phyloP scores from a whole-genome alignment of 306 rosid genomes.

The Crotalaria pallida region DNA sequence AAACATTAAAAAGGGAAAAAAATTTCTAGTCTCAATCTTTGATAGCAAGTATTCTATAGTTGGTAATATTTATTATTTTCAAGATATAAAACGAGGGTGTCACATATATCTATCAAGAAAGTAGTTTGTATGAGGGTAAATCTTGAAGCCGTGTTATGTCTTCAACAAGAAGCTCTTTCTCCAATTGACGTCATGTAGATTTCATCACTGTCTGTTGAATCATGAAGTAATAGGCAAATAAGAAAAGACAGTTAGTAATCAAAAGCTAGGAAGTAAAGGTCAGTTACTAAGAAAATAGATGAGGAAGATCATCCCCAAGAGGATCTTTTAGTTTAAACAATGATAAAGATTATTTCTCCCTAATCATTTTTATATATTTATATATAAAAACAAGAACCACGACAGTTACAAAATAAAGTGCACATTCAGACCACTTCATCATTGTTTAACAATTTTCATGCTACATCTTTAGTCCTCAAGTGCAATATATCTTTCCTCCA shows the following conservation, averaged over 20 bases:
- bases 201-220: slow-evolving; percentile 64
- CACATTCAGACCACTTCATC: background rate
- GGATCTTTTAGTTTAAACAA: background rate
- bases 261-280: background rate
- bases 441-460: background rate
- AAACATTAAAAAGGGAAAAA: too few species aligned
- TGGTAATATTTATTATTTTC: too few species aligned
- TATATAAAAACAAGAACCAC: background rate
- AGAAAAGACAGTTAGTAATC: background rate
- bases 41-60: too few species aligned
- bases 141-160: slow-evolving; percentile 57
- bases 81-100: too few species aligned
- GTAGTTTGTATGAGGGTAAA: slow-evolving; percentile 60
- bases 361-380: background rate
- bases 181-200: slow-evolving; percentile 61
- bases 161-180: slow-evolving; percentile 58
- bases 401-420: background rate
- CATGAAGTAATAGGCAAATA: background rate
- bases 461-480: background rate
- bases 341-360: background rate
- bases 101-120: slow-evolving; percentile 36
- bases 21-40: too few species aligned
- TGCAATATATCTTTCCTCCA: background rate
- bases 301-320: background rate
- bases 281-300: slow-evolving; percentile 16